Evolutionary conservation across 306 rosid genomes (phyloP), one percentile per base, ranked within the genome.

Genomic region (Trichosanthes truncata): DNA sequence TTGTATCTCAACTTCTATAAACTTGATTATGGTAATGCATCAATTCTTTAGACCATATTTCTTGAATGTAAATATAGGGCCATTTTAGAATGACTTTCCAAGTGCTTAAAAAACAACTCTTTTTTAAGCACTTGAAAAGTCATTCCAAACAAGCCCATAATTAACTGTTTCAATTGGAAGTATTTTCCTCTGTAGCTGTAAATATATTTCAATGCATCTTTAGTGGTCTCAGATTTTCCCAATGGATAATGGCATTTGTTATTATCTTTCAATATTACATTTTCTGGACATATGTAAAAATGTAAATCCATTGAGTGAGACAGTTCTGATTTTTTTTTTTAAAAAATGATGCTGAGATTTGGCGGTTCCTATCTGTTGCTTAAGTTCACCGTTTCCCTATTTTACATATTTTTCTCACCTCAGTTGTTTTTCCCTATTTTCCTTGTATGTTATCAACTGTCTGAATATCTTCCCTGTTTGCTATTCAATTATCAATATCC

Each of bases 1-100:
- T 74, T 95, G 88, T 95, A 89, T 84, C 93, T 95, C 80, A 95
- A 95, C 84, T 89, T 87, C 89, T 95, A 91, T 56, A 85, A 88
- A 52, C 90, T 95, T 80, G 89, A 91, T 81, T 77, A 87, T 11
- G 96, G 99, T 93, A 93, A 87, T 81, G 12, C 82, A 66, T 69
- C 78, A 61, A 84, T 46, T 69, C 29, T 79, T 57, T 52, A 9
- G 49, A 38, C 79, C 18, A 7, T 45, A 6, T 74, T 17, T 73
- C 79, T 61, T 76, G 78, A 69, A 11, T 40, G 76, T 21, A 43
- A 40, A 15, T 48, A 48, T 48, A 48, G 53, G 18, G 14, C 15
- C 13, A 2, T 17, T 13, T 46, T 12, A 17, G 0, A 46, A 46
- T 46, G 51, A 46, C 13, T 46, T 46, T 46, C 45, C 1, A 1